Evolutionary conservation across 352 stramenopile species (phyloP).

Genomic region (Globisporangium takayamanum): DNA sequence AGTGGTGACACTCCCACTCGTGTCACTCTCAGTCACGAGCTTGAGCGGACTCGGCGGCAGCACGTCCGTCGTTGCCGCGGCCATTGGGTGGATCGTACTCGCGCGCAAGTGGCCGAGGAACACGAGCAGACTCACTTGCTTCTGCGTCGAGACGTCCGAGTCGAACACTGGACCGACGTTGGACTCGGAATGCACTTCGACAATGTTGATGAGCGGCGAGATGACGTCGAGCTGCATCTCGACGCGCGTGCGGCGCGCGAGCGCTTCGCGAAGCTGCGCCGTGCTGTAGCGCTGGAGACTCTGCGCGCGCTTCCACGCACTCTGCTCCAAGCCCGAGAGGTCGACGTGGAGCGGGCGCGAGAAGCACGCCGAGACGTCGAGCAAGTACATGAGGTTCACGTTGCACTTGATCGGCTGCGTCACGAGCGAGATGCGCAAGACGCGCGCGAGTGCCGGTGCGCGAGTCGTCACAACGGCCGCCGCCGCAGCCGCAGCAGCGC

Average conservation of each 20-base stretch:
- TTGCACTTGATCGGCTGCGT: conserved; percentile 79
- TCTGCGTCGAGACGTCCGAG: conserved; percentile 8
- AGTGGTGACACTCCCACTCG: background rate
- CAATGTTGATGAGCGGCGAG: conserved; percentile 70
- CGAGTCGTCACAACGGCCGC: conserved; percentile 1
- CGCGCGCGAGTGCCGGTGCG: conserved; percentile 11
- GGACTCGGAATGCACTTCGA: conserved; percentile 17
- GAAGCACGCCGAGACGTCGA: conserved; percentile 64
- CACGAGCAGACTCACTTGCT: conserved; percentile 50
- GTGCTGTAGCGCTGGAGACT: conserved; percentile 71
- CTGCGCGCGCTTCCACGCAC: conserved; percentile 65
- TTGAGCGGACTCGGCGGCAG: conserved; percentile 11
- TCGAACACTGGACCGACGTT: too few species aligned
- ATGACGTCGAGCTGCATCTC: conserved; percentile 74
- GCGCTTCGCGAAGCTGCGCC: conserved; percentile 61
- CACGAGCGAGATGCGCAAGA: conserved; percentile 58
- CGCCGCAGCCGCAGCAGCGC: background rate
- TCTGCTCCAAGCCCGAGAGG: conserved; percentile 63
- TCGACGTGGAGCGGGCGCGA: conserved; percentile 68
- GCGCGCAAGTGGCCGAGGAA: conserved; percentile 75
- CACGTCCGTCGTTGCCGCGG: conserved; percentile 11
- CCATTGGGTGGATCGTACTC: conserved; percentile 37
- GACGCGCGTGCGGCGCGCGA: conserved; percentile 64
- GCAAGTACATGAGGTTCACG: conserved; percentile 68
- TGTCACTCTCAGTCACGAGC: background rate